Evolutionary conservation across 306 rosid species (phyloP), one percentile per base, ranked within the genome.

Genomic region (Mucuna pruriens): DNA sequence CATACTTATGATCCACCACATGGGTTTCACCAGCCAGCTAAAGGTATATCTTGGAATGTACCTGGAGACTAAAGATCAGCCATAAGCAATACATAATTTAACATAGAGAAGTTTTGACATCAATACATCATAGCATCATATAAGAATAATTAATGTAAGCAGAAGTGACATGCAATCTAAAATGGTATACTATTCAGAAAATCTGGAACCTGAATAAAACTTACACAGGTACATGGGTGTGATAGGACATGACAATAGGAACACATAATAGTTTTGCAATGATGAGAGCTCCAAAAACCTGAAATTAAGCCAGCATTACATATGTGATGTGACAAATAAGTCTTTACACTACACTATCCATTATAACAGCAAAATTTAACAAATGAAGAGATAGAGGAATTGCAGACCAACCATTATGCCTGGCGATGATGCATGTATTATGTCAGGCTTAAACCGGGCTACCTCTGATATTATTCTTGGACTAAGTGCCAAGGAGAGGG

Each of bases 381-480:
- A 68, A 65, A 45, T 46, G 42, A 51, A 45, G 34, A 44, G 16
- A 23, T 19, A 54, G 23, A 74, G 78, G 36, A 77, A 73, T 63
- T 42, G 65, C 60, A 69, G n/a, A 77, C 93, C 67, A 54, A 86
- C 99, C 98, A 96, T 96, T 83, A 96, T 90, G 83, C 99, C 99
- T 0, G 99, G 99, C 4, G 99, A 96, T 46, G 99, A 96, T 62
- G 99, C 99, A 57, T 96, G 99, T 80, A 96, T 93, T 73, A 96
- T 96, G 90, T 96, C 99, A 61, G 99, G 99, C 89, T 96, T 96
- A 80, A 96, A 96, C 75, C 83, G 91, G 33, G 97, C 97, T 80
- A 96, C 99, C 90, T 92, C 98, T 20, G 97, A 90, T 81, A 96
- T 90, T 83, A 96, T 96, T 92, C 99, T 90, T 38, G 99, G 99